Base-by-base conservation (phyloP, 2,329 filamentous ascomycete species). In the Colletotrichum sidae region DNA sequence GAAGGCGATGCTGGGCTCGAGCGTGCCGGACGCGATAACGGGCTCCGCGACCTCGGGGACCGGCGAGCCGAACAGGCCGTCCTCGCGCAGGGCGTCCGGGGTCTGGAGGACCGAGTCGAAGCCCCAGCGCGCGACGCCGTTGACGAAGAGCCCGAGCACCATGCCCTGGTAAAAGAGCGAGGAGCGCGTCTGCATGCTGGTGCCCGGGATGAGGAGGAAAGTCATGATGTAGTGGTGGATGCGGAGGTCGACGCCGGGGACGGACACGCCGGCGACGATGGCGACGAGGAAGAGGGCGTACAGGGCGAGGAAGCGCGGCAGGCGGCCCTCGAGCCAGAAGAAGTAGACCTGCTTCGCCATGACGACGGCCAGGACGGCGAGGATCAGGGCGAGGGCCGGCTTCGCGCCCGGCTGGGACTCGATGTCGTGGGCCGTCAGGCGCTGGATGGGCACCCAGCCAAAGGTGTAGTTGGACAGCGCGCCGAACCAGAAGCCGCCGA, bases 221-320 rank as follows among this genome's bases (percentile, higher is more conserved):
- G 90, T 93, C 9, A 98, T 83, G 70, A 98, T 92, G 75, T 98
- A 98, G 77, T 99, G 96, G 75, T 99, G 96, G 59, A 99, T 94
- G 38, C 96, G 90, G 54, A 99, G 84, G 68, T 89, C 91, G 55
- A 97, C 87, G 8, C 88, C 87, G 0, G 95, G 95, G 8, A 97
- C 79, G 1, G 86, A 80, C 10, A 97, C 82, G 38, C 92, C 85
- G 53, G 93, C 78, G 37, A 96, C 73, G 42, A 98, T 87, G 25
- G 82, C 83, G 2, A 81, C 74, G 1, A 88, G 80, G 68, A 97
- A 87, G 3, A 92, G 80, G 17, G 83, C 85, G 76, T 97, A 97
- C n/a, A 97, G 83, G 70, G 87, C 88, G 5, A 97, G 85, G 72
- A 94, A 95, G 41, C 85, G 86, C 25, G 91, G 85, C 69, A 98